Conservation (phyloP, 257 asterid genomes). For the Solanum rostratum region DNA sequence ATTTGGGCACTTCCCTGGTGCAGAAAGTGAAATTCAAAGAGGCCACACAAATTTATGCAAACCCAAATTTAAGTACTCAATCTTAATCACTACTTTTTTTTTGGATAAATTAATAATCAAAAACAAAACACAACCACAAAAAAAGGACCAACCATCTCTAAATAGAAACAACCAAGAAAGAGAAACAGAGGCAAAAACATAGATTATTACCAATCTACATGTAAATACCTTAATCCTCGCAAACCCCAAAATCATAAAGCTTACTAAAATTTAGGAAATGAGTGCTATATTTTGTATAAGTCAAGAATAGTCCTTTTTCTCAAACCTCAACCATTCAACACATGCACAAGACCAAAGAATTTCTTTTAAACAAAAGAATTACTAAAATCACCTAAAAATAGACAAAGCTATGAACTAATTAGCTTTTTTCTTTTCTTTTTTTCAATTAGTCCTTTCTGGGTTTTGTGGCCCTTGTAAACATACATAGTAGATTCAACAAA, state of each 20-base stretch:
- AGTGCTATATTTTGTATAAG: neutral
- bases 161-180: constrained; percentile 1
- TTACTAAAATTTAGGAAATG: constrained; percentile 2
- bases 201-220: neutral
- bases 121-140: neutral
- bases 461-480: neutral
- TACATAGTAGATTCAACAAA: neutral
- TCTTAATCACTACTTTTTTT: neutral
- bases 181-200: neutral
- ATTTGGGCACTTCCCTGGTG: neutral
- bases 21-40: neutral
- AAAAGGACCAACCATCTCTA: neutral
- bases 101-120: neutral
- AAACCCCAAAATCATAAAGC: neutral
- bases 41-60: neutral
- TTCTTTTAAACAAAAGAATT: neutral
- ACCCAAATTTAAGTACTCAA: neutral
- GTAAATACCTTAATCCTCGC: neutral
- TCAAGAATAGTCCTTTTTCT: constrained; percentile 1
- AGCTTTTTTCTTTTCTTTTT: neutral
- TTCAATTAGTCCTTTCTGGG: neutral
- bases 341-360: neutral
- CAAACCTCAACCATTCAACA: neutral
- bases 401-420: neutral
- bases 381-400: neutral